A percentile compares a stretch with the other conserved stretches of the same genome.
Evolutionary conservation across 495 filamentous ascomycete genomes (phyloP).

Genomic region (Achaetomiella virescens): DNA sequence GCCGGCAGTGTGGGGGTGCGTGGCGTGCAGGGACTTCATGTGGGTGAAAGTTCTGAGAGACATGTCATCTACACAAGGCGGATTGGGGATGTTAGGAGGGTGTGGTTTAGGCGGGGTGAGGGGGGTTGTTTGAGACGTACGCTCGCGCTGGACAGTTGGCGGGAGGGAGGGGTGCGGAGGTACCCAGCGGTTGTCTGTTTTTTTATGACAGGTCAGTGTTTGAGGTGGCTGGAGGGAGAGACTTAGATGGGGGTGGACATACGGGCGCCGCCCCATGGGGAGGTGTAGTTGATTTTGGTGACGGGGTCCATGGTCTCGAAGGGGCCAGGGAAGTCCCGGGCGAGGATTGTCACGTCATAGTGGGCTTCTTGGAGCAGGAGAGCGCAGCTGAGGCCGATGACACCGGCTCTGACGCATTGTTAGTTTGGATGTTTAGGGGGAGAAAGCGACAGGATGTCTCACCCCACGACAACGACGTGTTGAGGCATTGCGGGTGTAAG

Average conservation of each 20-base stretch:
- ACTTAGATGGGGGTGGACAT: neutral
- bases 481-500: neutral
- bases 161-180: conserved; percentile 12
- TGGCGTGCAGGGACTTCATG: conserved; percentile 40
- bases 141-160: conserved; percentile 33
- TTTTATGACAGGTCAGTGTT: neutral
- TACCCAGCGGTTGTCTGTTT: conserved; percentile 20
- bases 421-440: neutral
- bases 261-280: conserved; percentile 53
- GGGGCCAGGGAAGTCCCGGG: conserved; percentile 49
- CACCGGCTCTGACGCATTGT: conserved; percentile 44
- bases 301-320: conserved; percentile 36
- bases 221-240: neutral
- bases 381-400: conserved; percentile 52
- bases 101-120: no score
- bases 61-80: conserved; percentile 26
- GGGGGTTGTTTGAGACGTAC: no score
- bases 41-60: conserved; percentile 46
- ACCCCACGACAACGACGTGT: conserved; percentile 15
- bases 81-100: conserved; percentile 31
- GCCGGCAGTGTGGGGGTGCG: conserved; percentile 39
- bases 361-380: conserved; percentile 43
- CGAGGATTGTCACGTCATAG: conserved; percentile 47
- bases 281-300: conserved; percentile 54
- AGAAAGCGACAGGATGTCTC: neutral